Evolutionary conservation across 495 filamentous ascomycete genomes (phyloP), one percentile per base, ranked within the genome.

Genomic region (Copromyces sp.): DNA sequence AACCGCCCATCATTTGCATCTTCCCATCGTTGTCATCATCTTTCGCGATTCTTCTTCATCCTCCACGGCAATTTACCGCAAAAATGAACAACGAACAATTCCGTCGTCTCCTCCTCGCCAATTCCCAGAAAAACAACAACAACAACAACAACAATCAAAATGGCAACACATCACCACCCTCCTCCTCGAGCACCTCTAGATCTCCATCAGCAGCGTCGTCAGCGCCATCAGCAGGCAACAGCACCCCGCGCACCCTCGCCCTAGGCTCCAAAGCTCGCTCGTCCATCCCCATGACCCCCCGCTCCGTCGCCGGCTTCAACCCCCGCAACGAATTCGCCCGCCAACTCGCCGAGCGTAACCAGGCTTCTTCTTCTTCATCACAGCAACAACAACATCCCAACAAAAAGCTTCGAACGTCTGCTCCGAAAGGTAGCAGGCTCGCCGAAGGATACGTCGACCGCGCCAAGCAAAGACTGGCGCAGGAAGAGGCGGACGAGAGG

Each of bases 1-100:
- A 29, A 17, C 29, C 16, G 6, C 12, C 53, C 53, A 37, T 65
- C 53, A 65, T 35, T 65, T 29, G 29, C 29, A 65, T 65, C 5
- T 37, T 37, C 39, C 39, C 39, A 40, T 40, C 39, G 8, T 40
- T 3, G 8, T 20, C 53, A 16, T 61, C 53, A 32, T 65, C 53
- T 35, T 65, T 35, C 53, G 53, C 29, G 7, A 35, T 65, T 65
- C 32, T 44, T 40, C 68, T 45, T 29, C 8, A 8, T 29, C 17
- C 68, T 3, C 14, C 20, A 32, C 40, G 42, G 29, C 9, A 29
- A 24, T 68, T 3, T 6, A 35, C 39, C 53, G 45, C 71, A 44
- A 75, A 68, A 38, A 99, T 99, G 95, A 97, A 99, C 80, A 98
- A 98, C 87, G 87, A 92, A 20, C 93, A 99, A 79, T 99, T 99